phyloP scores from a whole-genome alignment of 495 filamentous ascomycete species.

The Melanomma pulvis-pyrius region DNA sequence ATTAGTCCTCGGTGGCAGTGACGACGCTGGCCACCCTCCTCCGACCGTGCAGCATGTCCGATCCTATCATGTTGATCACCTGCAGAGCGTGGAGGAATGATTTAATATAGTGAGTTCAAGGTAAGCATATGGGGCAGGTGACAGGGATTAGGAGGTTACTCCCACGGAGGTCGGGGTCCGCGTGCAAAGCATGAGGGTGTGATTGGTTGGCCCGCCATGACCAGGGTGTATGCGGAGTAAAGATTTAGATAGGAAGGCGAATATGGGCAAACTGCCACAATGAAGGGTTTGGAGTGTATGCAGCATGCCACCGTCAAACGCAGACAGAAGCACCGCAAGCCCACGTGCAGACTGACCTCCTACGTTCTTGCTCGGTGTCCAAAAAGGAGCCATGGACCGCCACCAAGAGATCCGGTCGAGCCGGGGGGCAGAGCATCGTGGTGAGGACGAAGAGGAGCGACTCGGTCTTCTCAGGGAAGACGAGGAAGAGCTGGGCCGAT shows the following conservation, averaged over 20 bases:
- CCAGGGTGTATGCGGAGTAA: background rate
- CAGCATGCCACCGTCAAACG: no score
- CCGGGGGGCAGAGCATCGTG: background rate
- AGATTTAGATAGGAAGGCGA: background rate
- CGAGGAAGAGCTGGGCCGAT: background rate
- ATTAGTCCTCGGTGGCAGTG: background rate
- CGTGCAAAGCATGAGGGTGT: background rate
- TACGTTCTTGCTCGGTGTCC: background rate
- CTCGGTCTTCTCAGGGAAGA: conserved; percentile 19
- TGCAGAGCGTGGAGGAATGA: background rate
- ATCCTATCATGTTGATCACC: conserved; percentile 3
- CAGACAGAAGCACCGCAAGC: no score
- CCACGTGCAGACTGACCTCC: background rate
- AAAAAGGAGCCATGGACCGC: background rate
- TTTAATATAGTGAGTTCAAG: background rate
- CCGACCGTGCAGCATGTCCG: no score
- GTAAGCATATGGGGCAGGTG: conserved; percentile 1
- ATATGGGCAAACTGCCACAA: background rate
- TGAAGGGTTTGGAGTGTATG: background rate
- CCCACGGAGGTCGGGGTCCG: background rate
- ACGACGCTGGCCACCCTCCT: background rate
- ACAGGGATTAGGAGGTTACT: no score
- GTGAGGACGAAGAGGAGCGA: conserved; percentile 16
- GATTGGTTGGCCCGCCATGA: background rate
- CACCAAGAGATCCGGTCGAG: background rate